phyloP scores from a whole-genome alignment of 352 stramenopile species.

The Globisporangium parvum region DNA sequence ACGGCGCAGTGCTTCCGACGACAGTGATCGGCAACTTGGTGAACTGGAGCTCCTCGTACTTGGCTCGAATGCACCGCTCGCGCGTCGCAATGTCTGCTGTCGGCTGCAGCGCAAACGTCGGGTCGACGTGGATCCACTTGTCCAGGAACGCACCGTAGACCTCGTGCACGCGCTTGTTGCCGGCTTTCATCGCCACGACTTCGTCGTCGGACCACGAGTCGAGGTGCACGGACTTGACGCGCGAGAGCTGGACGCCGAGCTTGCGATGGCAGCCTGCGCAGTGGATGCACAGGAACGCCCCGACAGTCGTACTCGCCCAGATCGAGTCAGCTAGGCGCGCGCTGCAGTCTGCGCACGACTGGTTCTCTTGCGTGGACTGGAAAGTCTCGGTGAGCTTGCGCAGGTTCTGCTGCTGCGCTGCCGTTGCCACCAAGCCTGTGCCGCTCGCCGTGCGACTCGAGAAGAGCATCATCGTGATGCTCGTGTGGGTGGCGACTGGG shows the following conservation, averaged over 20 bases:
- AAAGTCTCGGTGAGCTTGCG: slow-evolving; percentile 62
- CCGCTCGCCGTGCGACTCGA: slow-evolving; percentile 21
- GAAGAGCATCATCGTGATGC: slow-evolving; percentile 34
- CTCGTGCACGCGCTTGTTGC: slow-evolving; percentile 62
- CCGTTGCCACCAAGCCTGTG: slow-evolving; percentile 11
- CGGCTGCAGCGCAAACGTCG: slow-evolving; percentile 28
- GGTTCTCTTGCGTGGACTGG: slow-evolving; percentile 49
- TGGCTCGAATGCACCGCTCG: slow-evolving; percentile 55
- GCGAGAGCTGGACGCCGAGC: slow-evolving; percentile 93
- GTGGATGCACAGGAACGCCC: slow-evolving; percentile 94
- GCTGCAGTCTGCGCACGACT: slow-evolving; percentile 77
- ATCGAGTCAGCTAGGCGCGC: slow-evolving; percentile 73
- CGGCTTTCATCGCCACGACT: slow-evolving; percentile 57
- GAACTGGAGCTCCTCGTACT: slow-evolving; percentile 70
- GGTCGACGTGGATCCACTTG: slow-evolving; percentile 45
- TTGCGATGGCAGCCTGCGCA: slow-evolving; percentile 93
- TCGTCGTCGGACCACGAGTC: slow-evolving; percentile 76
- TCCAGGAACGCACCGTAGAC: slow-evolving; percentile 50
- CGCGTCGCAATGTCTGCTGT: slow-evolving; percentile 31
- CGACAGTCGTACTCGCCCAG: slow-evolving; percentile 93
- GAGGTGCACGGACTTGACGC: slow-evolving; percentile 76
- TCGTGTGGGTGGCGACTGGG: neutral
- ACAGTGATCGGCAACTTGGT: slow-evolving; percentile 30
- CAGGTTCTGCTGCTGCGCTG: slow-evolving; percentile 30
- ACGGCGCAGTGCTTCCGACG: neutral